These are phyloP conservation scores for Fusarium dimerum DNA, from an alignment of 2,329 filamentous ascomycete species.

Conservation along the genomic window DNA sequence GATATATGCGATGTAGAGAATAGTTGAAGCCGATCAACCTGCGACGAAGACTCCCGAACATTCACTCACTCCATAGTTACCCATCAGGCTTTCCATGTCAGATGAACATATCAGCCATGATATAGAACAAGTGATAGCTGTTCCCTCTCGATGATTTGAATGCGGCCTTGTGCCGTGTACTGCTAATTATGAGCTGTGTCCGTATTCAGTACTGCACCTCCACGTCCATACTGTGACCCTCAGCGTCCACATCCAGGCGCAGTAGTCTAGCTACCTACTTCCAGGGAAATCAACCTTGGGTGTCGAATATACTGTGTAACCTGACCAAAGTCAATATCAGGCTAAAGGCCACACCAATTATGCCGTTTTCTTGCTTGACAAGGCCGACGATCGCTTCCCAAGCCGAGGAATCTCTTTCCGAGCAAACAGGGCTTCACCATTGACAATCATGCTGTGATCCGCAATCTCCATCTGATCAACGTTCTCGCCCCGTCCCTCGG, in stretches of 20 bases:
- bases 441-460: slow-evolving; percentile 66
- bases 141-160: not conserved
- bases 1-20: not conserved
- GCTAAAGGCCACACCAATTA: slow-evolving; percentile 6
- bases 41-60: not conserved
- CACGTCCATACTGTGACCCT: not conserved
- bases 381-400: slow-evolving; percentile 41
- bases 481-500: slow-evolving; percentile 32
- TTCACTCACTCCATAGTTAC: not conserved
- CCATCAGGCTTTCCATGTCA: not conserved
- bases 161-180: not conserved
- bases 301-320: too few species aligned
- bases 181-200: not conserved
- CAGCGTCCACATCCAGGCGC: not conserved
- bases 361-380: slow-evolving; percentile 24
- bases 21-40: not conserved
- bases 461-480: slow-evolving; percentile 53
- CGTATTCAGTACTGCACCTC: not conserved
- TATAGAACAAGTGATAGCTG: not conserved
- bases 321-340: not conserved
- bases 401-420: slow-evolving; percentile 54
- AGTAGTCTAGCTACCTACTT: slow-evolving; percentile 1
- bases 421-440: slow-evolving; percentile 53
- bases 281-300: too few species aligned
- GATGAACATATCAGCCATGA: not conserved